Conservation (phyloP, 108 stramenopile species). For the Chaetoceros tenuissimus region DNA sequence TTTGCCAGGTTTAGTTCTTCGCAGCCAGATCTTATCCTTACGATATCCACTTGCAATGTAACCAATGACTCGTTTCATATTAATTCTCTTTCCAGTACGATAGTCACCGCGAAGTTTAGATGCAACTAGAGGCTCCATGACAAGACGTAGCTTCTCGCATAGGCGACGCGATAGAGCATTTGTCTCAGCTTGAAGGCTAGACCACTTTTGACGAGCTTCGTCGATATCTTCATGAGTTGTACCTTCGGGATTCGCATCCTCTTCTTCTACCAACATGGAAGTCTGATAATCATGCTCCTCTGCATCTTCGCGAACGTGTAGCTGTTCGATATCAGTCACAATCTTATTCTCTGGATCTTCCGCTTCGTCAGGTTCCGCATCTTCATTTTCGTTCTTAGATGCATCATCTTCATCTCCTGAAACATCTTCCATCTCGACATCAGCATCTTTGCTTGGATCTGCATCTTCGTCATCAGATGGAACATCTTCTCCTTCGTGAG, state of each 20-base stretch:
- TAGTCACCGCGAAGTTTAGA: slow-evolving; percentile 96
- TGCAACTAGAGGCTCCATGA: slow-evolving; percentile 95
- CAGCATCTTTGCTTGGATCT: slow-evolving; percentile 23
- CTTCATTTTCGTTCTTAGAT: slow-evolving; percentile 7
- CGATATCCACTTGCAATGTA: slow-evolving; percentile 98
- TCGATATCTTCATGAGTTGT: slow-evolving; percentile 25
- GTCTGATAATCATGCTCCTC: background rate
- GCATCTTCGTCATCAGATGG: slow-evolving; percentile 15
- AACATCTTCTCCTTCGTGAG: slow-evolving; percentile 3
- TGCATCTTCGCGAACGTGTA: background rate
- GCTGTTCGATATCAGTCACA: background rate
- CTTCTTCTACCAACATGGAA: slow-evolving; percentile 21
- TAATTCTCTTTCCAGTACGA: slow-evolving; percentile 95
- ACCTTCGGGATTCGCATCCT: slow-evolving; percentile 24
- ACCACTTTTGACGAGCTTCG: slow-evolving; percentile 55
- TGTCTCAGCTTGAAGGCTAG: slow-evolving; percentile 68
- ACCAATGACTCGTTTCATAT: slow-evolving; percentile 98
- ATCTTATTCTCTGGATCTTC: background rate
- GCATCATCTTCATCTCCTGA: slow-evolving; percentile 9
- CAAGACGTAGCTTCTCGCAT: slow-evolving; percentile 95
- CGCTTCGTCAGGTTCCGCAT: slow-evolving; percentile 10
- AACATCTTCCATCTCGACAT: slow-evolving; percentile 30
- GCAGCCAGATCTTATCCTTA: slow-evolving; percentile 99
- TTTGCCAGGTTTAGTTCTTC: slow-evolving; percentile 97
- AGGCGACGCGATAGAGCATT: slow-evolving; percentile 69